Conservation (phyloP, 371 early-diverging fungal genomes). For the Globomyces sp. region DNA sequence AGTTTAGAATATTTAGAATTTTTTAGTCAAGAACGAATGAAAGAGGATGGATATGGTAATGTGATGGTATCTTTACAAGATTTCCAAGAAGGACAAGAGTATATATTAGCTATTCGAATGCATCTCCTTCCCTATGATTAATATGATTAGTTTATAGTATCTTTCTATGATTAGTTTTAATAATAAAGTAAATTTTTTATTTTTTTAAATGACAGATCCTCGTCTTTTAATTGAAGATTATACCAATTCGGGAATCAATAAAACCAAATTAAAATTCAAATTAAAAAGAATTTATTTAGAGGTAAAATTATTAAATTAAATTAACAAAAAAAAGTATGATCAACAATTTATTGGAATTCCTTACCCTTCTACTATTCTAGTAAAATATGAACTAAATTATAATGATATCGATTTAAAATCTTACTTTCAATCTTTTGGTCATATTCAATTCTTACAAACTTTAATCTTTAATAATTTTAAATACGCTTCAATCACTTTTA, state of each 20-base stretch:
- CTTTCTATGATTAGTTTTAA: too few species aligned
- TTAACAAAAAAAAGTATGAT: not conserved
- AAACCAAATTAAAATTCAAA: not conserved
- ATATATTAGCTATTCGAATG: too few species aligned
- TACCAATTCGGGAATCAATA: slow-evolving; percentile 7
- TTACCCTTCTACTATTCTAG: not conserved
- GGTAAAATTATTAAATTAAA: not conserved
- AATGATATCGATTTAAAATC: not conserved
- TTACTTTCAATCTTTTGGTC: not conserved
- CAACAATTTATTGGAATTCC: slow-evolving; percentile 3
- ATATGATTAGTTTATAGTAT: too few species aligned
- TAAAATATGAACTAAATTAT: not conserved
- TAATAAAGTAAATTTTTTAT: too few species aligned
- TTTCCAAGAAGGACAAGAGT: too few species aligned
- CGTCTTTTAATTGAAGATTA: slow-evolving; percentile 4
- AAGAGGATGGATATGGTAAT: too few species aligned
- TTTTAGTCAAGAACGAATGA: too few species aligned
- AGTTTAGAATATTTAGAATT: too few species aligned
- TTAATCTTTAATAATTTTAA: not conserved
- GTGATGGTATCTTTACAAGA: too few species aligned
- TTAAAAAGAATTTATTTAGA: slow-evolving; percentile 1
- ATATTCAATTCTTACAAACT: not conserved
- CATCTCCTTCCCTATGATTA: too few species aligned
- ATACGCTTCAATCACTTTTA: not conserved
- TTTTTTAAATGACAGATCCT: slow-evolving; percentile 3